These are phyloP conservation scores for Graphium sp. DNA, from an alignment of 2,329 filamentous ascomycete genomes.

Conservation along the genomic window DNA sequence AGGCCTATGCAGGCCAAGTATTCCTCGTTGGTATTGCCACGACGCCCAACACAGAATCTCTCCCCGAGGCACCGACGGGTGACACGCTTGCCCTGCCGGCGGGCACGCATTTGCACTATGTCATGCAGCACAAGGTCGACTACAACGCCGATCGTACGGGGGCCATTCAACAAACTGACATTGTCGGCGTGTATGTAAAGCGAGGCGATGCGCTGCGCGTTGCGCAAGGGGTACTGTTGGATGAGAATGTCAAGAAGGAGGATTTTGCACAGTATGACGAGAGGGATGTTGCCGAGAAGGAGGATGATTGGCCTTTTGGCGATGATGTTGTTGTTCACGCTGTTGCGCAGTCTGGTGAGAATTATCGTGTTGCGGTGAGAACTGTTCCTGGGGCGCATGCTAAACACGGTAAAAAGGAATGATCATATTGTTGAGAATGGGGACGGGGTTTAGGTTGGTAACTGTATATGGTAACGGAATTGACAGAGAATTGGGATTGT, in stretches of 20 bases:
- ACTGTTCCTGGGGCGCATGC: slow-evolving; percentile 9
- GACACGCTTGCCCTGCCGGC: slow-evolving; percentile 9
- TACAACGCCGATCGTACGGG: slow-evolving; percentile 20
- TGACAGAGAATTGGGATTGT: too few species aligned
- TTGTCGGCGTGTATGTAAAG: slow-evolving; percentile 19
- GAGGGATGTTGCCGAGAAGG: slow-evolving; percentile 10
- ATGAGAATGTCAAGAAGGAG: slow-evolving; percentile 12
- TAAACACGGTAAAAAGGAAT: slow-evolving; percentile 1
- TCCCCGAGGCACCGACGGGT: slow-evolving; percentile 9
- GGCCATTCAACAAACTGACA: slow-evolving; percentile 15
- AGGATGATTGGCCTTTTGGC: slow-evolving; percentile 22
- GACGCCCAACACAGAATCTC: slow-evolving; percentile 16
- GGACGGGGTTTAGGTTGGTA: background rate
- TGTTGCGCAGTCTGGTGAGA: slow-evolving; percentile 21
- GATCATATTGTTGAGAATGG: background rate
- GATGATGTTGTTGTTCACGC: slow-evolving; percentile 25
- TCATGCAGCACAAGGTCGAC: slow-evolving; percentile 22
- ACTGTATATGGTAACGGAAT: too few species aligned
- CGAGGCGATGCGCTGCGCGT: slow-evolving; percentile 15
- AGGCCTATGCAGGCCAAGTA: slow-evolving; percentile 16
- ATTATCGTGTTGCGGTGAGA: slow-evolving; percentile 18
- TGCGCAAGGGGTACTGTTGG: slow-evolving; percentile 15
- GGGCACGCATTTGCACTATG: slow-evolving; percentile 18
- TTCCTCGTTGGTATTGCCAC: slow-evolving; percentile 19
- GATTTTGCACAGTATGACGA: slow-evolving; percentile 18